Percentiles rank a stretch among this genome's conserved stretches.
Conservation (phyloP, 148 eudicot species). For the Agrostemma githago region DNA sequence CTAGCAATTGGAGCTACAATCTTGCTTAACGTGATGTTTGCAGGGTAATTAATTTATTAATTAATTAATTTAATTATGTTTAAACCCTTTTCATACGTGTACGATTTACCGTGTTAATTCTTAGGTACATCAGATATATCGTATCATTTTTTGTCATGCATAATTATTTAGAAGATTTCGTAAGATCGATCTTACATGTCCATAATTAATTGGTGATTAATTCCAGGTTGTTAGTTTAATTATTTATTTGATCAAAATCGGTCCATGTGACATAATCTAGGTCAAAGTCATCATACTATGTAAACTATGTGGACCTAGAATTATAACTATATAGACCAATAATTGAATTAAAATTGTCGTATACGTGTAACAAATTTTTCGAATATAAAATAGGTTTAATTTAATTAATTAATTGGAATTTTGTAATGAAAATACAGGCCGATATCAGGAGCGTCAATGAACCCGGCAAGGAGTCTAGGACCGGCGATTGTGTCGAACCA, state of each 20-base stretch:
- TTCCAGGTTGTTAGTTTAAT: conserved; percentile 3
- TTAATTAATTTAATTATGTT: background rate
- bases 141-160: background rate
- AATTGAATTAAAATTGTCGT: no score
- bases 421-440: conserved; percentile 27
- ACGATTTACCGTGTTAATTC: no score
- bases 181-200: conserved; percentile 2
- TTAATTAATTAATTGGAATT: background rate
- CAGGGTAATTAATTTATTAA: conserved; percentile 66
- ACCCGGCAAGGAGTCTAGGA: conserved; percentile 59
- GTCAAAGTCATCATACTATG: conserved; percentile 12
- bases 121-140: no score
- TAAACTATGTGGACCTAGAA: background rate
- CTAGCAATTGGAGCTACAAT: conserved; percentile 59
- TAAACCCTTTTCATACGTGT: background rate
- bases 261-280: background rate
- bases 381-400: no score
- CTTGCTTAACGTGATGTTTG: conserved; percentile 50
- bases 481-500: conserved; percentile 44
- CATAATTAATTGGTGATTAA: conserved; percentile 5
- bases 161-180: background rate
- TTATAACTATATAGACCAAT: background rate
- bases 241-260: conserved; percentile 10
- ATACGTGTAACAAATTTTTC: no score
- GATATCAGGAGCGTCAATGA: conserved; percentile 63